Evolutionary conservation across 768 basidiomycete species (phyloP).

Genomic region (Pluteus cervinus): DNA sequence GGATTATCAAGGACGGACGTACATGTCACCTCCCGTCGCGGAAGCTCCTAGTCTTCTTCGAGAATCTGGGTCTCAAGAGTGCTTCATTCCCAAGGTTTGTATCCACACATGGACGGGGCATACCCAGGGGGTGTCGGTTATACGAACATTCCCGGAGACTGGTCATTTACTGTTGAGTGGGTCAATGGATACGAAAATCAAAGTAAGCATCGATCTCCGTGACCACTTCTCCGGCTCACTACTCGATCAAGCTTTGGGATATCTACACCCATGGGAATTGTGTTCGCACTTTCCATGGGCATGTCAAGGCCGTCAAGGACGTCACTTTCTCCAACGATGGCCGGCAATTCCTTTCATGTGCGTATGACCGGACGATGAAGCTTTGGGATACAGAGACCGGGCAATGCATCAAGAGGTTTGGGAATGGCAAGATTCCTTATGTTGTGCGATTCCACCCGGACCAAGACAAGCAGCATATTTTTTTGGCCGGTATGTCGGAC

Average conservation of each 20-base stretch:
- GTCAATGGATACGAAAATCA: slow-evolving; percentile 98
- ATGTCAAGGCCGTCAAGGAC: slow-evolving; percentile 95
- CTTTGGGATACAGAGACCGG: slow-evolving; percentile 99
- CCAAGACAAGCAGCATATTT: slow-evolving; percentile 91
- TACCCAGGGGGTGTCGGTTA: slow-evolving; percentile 91
- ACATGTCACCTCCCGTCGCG: slow-evolving; percentile 89
- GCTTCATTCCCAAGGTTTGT: slow-evolving; percentile 92
- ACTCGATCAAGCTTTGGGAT: slow-evolving; percentile 79
- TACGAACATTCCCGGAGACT: slow-evolving; percentile 87
- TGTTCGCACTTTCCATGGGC: slow-evolving; percentile 94
- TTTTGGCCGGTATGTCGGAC: slow-evolving; percentile 97
- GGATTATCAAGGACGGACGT: slow-evolving; percentile 97
- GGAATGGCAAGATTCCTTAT: slow-evolving; percentile 96
- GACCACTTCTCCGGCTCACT: slow-evolving; percentile 2
- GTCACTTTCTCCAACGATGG: slow-evolving; percentile 95
- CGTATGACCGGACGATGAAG: slow-evolving; percentile 97
- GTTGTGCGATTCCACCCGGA: slow-evolving; percentile 95
- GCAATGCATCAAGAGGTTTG: slow-evolving; percentile 93
- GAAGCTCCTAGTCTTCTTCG: slow-evolving; percentile 80
- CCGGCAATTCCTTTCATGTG: slow-evolving; percentile 81
- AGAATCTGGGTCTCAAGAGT: slow-evolving; percentile 81
- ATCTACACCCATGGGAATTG: slow-evolving; percentile 96
- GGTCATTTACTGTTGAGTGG: slow-evolving; percentile 92
- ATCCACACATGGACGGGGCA: slow-evolving; percentile 99
- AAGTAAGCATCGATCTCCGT: slow-evolving; percentile 40